Percentiles rank a stretch among this genome's conserved stretches.
Evolutionary conservation across 768 basidiomycete genomes (phyloP).

Genomic region (Amanita jacksonii): DNA sequence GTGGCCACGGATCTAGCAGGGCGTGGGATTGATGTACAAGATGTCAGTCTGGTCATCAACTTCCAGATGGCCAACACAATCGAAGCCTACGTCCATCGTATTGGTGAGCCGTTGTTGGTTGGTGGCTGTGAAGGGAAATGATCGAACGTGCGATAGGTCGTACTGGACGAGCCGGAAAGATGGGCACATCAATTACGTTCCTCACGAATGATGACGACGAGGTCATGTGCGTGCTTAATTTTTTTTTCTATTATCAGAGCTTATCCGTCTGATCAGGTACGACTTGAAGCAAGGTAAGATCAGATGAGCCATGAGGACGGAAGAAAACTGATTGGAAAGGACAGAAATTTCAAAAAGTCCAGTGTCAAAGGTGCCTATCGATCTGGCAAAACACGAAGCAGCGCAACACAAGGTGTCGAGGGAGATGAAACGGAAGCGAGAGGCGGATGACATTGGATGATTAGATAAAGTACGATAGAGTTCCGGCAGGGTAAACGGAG

Average conservation of each 20-base stretch:
- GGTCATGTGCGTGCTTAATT: slow-evolving; percentile 67
- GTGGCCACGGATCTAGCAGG: slow-evolving; percentile 98
- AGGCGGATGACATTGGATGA: slow-evolving; percentile 38
- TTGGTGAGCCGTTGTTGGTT: slow-evolving; percentile 46
- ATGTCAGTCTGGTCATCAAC: slow-evolving; percentile 93
- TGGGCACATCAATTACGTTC: slow-evolving; percentile 91
- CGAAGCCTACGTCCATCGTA: slow-evolving; percentile 96
- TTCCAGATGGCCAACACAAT: slow-evolving; percentile 97
- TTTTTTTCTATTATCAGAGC: slow-evolving; percentile 10
- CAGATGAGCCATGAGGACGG: neutral
- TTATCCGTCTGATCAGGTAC: slow-evolving; percentile 47
- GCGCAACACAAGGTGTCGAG: slow-evolving; percentile 86
- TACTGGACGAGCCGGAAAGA: slow-evolving; percentile 96
- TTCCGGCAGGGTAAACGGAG: slow-evolving; percentile 2
- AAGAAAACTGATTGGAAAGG: neutral
- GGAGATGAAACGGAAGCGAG: slow-evolving; percentile 93
- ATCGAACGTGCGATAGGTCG: slow-evolving; percentile 44
- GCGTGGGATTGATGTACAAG: slow-evolving; percentile 97
- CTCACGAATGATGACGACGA: slow-evolving; percentile 93
- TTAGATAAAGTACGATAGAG: neutral
- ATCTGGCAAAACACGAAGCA: slow-evolving; percentile 85
- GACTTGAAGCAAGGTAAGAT: slow-evolving; percentile 84
- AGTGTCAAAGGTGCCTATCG: slow-evolving; percentile 78
- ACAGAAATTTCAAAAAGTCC: slow-evolving; percentile 91
- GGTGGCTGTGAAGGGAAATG: neutral